Evolutionary conservation across 805 yeast genomes (phyloP), one percentile per base, ranked within the genome.

Genomic region (Nakazawaea anatomiae): DNA sequence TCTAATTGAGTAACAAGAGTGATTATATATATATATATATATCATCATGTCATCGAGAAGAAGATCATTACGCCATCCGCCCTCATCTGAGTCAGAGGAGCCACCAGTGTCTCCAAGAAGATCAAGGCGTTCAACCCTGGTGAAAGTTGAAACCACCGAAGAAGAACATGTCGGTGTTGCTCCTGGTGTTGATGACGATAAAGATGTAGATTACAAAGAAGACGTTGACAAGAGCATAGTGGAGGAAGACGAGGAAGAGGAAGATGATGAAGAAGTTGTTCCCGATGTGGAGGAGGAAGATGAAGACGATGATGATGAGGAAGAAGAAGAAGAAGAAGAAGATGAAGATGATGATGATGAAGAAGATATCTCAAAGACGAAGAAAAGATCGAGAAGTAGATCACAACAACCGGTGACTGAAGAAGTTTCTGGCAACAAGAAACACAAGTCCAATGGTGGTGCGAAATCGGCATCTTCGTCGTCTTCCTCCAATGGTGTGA

Each of bases 221-320:
- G 52, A 58, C 34, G 55, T 60, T 31, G 72, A 65, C 46, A 60
- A 60, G 9, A 66, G 59, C 11, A 68, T 61, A 25, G 54, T 60
- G 35, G 68, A 63, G 31, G 52, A 61, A n/a, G 64, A 57, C 34
- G 72, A 60, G 10, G 71, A 63, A 10, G 68, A 61, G 62, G 57
- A 18, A 62, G 39, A 55, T 39, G 48, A 51, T 39, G 35, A 58
- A 39, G 57, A 57, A 8, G 65, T 52, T 29, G 65, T 51, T 9
- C 66, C 58, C 11, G 63, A 56, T 30, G 68, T 53, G 9, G 64
- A 58, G 29, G 63, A 54, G 29, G 64, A 59, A 27, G 58, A 53
- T 11, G 61, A 53, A 5, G 66, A 55, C 9, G 64, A 58, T 10
- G 64, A 58, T 39, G 52, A 43, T 7, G 58, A 58, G 28, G 67